Conservation (phyloP, 176 grass and related monocot genomes). For the Zea luxurians region DNA sequence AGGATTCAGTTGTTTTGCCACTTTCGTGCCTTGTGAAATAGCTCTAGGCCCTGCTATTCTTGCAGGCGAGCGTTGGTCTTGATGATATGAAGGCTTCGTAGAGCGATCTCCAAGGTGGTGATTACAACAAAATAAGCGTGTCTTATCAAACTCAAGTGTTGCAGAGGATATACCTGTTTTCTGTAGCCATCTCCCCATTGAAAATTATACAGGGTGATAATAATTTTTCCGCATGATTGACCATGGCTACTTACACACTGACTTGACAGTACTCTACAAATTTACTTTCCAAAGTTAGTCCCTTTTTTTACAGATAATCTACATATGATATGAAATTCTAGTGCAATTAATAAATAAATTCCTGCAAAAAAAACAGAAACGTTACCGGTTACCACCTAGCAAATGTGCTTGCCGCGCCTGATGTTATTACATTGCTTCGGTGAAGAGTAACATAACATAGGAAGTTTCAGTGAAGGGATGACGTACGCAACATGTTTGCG, state of each 20-base stretch:
- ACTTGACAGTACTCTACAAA: neutral
- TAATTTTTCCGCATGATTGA: slow-evolving; percentile 27
- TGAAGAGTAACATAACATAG: too few relatives aligned
- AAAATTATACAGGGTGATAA: slow-evolving; percentile 11
- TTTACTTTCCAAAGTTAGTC: neutral
- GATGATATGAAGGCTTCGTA: slow-evolving; percentile 94
- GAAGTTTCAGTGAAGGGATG: too few relatives aligned
- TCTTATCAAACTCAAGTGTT: neutral
- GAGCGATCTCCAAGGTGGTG: neutral
- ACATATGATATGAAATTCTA: too few relatives aligned
- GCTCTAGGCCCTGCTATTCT: slow-evolving; percentile 26
- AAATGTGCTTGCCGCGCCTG: too few relatives aligned
- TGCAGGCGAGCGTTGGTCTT: slow-evolving; percentile 84
- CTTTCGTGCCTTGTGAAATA: slow-evolving; percentile 3
- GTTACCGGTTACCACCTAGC: too few relatives aligned
- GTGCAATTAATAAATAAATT: too few relatives aligned
- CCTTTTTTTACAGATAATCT: too few relatives aligned
- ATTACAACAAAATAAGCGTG: slow-evolving; percentile 37
- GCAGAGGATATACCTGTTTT: slow-evolving; percentile 9
- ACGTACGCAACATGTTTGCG: too few relatives aligned
- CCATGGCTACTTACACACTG: slow-evolving; percentile 23
- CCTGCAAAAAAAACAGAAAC: too few relatives aligned
- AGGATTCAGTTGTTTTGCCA: neutral
- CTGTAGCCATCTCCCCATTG: neutral
- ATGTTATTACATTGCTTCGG: too few relatives aligned